Evolutionary conservation across 163 green algal species (phyloP).

Genomic region (Volvox carteri): DNA sequence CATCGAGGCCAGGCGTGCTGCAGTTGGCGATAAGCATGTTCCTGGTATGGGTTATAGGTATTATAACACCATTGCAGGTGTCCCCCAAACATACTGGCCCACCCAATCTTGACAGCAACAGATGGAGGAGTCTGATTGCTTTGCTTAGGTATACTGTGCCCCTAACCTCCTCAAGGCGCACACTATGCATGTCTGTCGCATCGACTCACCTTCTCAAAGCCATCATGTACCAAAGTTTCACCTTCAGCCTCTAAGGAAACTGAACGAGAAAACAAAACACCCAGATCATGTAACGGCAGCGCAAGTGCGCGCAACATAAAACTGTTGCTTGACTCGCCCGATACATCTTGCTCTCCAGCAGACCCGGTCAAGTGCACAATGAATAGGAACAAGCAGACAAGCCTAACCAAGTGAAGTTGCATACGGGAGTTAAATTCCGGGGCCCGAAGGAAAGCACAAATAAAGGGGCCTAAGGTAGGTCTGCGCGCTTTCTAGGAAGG

Average conservation of each 20-base stretch:
- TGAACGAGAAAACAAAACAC: not conserved
- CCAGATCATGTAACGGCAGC: not conserved
- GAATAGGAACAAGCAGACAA: not conserved
- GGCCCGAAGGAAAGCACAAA: not conserved
- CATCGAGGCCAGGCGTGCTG: too few relatives aligned
- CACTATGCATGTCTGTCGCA: not conserved
- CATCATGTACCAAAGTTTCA: not conserved
- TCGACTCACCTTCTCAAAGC: constrained; percentile 10
- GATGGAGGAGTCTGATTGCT: too few relatives aligned
- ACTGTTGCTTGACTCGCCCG: constrained; percentile 21
- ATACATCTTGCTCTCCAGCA: constrained; percentile 12
- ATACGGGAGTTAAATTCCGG: constrained; percentile 12
- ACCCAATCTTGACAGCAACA: too few relatives aligned
- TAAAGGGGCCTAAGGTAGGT: too few relatives aligned
- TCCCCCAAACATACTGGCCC: too few relatives aligned
- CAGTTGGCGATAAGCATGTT: too few relatives aligned
- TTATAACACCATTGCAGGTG: too few relatives aligned
- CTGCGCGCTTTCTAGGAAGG: too few relatives aligned
- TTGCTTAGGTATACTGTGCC: too few relatives aligned
- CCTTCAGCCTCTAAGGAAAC: not conserved
- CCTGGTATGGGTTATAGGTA: too few relatives aligned
- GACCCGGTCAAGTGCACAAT: not conserved
- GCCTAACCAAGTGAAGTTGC: not conserved
- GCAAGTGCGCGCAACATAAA: not conserved
- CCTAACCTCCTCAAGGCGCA: too few relatives aligned